Evolutionary conservation across 805 yeast species (phyloP), one percentile per base, ranked within the genome.

Genomic region (Ogataea ramenticola): DNA sequence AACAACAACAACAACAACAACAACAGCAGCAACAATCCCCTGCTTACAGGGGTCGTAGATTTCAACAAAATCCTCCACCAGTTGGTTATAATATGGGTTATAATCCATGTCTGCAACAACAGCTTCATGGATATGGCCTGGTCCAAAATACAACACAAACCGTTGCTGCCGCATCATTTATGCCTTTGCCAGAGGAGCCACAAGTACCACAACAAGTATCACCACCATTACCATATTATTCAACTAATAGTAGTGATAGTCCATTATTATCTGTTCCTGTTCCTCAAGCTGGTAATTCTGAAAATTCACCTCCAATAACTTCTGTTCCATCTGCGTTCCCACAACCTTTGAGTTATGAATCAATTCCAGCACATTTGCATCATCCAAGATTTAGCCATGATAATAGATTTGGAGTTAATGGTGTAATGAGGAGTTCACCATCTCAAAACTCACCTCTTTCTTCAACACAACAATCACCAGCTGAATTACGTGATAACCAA

Each of bases 371-470:
- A n/a, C 11, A 4, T n/a, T 17, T 32, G n/a, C 17, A n/a, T 19
- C 36, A 34, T 34, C 36, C 36, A 17, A 34, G 36, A 12, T 34
- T 34, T 20, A 9, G 19, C 3, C 6, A 8, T 3, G 12, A 17
- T 17, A 16, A 24, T 5, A 34, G 17, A 39, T 14, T 29, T 29
- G n/a, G 32, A n/a, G n/a, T n/a, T 46, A 49, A 39, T 42, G 53
- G 30, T 46, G 49, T 21, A 49, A 53, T 39, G 42, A 53, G 41
- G 51, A 53, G 29, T 43, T 54, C 14, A 51, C 56, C 8, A 49
- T 29, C 32, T 14, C 32, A 29, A 29, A 29, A 29, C n/a, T 10
- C 32, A 8, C 32, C 52, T 9, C 48, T 54, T 27, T 46, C 52
- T n/a, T 31, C 51, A 14, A 4, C 32, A 11, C 32, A 29, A 27